phyloP scores from a whole-genome alignment of 106 monocot genomes.

The Dendrobium nobile region DNA sequence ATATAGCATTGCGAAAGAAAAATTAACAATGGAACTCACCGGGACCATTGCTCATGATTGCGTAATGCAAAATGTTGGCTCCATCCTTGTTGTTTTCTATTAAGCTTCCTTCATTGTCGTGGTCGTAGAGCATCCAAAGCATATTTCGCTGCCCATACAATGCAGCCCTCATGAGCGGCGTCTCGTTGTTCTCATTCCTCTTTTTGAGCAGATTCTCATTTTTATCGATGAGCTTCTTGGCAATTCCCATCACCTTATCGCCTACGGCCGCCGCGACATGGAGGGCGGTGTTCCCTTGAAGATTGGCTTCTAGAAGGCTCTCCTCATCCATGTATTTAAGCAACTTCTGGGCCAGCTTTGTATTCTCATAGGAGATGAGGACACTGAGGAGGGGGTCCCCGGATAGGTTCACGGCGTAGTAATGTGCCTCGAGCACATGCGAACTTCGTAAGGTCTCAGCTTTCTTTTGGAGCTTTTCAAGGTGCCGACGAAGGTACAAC shows the following conservation, averaged over 20 bases:
- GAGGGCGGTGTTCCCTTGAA: constrained; percentile 17
- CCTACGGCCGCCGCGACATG: constrained; percentile 22
- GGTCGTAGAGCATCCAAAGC: constrained; percentile 9
- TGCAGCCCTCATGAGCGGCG: constrained; percentile 28
- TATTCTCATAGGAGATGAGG: constrained; percentile 17
- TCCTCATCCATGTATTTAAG: background rate
- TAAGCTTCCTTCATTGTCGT: background rate
- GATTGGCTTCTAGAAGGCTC: background rate
- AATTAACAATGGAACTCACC: background rate
- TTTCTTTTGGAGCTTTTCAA: background rate
- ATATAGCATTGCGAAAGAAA: no score
- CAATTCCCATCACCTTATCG: background rate
- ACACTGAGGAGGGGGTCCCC: constrained; percentile 21
- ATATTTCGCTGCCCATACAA: constrained; percentile 8
- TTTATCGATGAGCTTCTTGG: background rate
- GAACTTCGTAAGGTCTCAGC: background rate
- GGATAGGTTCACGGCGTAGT: constrained; percentile 13
- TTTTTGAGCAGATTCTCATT: background rate
- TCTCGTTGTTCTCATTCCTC: constrained; percentile 13
- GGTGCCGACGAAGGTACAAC: background rate
- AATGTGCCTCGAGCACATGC: background rate
- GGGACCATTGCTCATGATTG: constrained; percentile 25
- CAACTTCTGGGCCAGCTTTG: constrained; percentile 3
- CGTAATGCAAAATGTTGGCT: constrained; percentile 26
- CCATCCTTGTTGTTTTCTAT: constrained; percentile 9